Percentiles rank a stretch among this genome's conserved stretches.
Evolutionary conservation across 108 stramenopile species (phyloP).

Genomic region (Fistulifera pelliculosa): DNA sequence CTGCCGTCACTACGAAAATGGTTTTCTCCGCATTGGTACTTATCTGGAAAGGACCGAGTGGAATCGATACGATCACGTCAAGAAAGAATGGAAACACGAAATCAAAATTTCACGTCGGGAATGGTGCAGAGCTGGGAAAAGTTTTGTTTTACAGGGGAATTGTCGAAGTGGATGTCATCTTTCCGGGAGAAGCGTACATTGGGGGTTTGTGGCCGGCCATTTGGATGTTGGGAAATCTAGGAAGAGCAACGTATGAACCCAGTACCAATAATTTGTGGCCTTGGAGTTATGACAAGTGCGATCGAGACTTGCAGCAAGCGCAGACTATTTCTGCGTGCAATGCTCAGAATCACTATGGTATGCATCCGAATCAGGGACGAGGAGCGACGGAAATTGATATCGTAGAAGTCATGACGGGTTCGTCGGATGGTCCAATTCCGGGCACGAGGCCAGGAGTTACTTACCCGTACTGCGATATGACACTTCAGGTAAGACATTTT

Average conservation of each 20-base stretch:
- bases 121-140: constrained; percentile 96
- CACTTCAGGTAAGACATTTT: constrained; percentile 64
- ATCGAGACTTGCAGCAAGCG: constrained; percentile 74
- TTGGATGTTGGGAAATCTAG: constrained; percentile 94
- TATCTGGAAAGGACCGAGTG: constrained; percentile 46
- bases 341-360: constrained; percentile 79
- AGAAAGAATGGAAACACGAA: constrained; percentile 55
- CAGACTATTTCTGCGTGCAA: constrained; percentile 91
- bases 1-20: constrained; percentile 72
- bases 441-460: constrained; percentile 52
- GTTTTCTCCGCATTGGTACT: constrained; percentile 73
- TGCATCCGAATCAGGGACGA: constrained; percentile 81
- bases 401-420: constrained; percentile 92
- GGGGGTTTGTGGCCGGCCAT: constrained; percentile 94
- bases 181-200: constrained; percentile 84
- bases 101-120: constrained; percentile 69
- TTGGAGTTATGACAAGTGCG: constrained; percentile 82
- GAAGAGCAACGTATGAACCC: constrained; percentile 84
- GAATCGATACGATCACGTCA: constrained; percentile 54
- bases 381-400: constrained; percentile 97
- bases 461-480: constrained; percentile 84
- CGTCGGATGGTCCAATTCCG: constrained; percentile 47
- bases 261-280: constrained; percentile 86
- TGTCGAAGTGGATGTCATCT: constrained; percentile 80
- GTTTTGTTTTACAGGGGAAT: constrained; percentile 98